phyloP scores from a whole-genome alignment of 768 basidiomycete genomes.

The Daedaleopsis nitida region DNA sequence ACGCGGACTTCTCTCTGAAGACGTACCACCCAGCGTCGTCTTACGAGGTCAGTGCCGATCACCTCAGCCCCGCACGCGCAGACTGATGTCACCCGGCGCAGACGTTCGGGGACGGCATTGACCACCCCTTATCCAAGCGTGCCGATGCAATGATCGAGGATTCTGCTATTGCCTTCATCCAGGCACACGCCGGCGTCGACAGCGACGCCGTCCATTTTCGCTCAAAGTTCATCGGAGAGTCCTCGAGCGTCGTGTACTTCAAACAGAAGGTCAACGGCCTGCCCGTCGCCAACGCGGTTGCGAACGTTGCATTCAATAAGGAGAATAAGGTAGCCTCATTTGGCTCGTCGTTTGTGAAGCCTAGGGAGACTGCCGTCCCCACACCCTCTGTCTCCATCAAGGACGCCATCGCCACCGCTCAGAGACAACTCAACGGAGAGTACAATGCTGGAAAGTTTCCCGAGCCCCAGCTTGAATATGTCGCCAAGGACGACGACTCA shows the following conservation, averaged over 20 bases:
- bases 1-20: constrained; percentile 26
- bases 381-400: constrained; percentile 38
- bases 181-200: constrained; percentile 23
- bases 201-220: constrained; percentile 19
- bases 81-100: not conserved
- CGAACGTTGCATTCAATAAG: constrained; percentile 47
- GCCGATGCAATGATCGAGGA: constrained; percentile 24
- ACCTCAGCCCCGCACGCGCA: no score
- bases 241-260: constrained; percentile 24
- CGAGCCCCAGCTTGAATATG: constrained; percentile 42
- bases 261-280: constrained; percentile 35
- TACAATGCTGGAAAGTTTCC: constrained; percentile 37
- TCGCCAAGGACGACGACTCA: constrained; percentile 41
- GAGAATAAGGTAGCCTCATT: constrained; percentile 45
- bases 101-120: constrained; percentile 30
- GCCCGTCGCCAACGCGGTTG: constrained; percentile 43
- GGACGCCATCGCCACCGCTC: constrained; percentile 40
- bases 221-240: constrained; percentile 25
- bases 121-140: constrained; percentile 29
- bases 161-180: constrained; percentile 27
- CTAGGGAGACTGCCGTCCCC: constrained; percentile 30
- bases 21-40: constrained; percentile 29
- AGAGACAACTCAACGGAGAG: constrained; percentile 39
- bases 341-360: constrained; percentile 48
- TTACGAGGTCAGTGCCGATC: constrained; percentile 22